A percentile compares a stretch with the other conserved stretches of the same genome.
Evolutionary conservation across 192 early-diverging fungal species (phyloP).

Genomic region (Chytriomyces hyalinus): DNA sequence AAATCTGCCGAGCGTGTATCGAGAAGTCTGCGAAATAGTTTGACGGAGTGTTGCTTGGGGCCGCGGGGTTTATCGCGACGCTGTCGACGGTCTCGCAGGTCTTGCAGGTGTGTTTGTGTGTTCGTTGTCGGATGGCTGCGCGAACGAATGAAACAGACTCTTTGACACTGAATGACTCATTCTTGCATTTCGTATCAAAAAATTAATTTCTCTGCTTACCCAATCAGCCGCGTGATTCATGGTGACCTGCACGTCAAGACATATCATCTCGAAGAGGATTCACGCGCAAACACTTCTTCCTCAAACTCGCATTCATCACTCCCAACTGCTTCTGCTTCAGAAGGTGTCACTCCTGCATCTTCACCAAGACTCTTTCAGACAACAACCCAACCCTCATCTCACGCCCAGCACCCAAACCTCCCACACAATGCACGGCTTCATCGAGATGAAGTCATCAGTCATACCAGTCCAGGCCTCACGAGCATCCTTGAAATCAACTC

Average conservation of each 20-base stretch:
- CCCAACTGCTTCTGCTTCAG: neutral
- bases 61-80: too few species aligned
- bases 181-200: neutral
- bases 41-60: too few species aligned
- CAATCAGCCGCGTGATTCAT: constrained; percentile 26
- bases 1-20: too few species aligned
- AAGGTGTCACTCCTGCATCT: too few species aligned
- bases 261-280: constrained; percentile 24
- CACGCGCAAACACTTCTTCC: neutral
- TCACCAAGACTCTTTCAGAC: neutral
- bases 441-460: constrained; percentile 34
- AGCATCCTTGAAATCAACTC: constrained; percentile 45
- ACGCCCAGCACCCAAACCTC: neutral
- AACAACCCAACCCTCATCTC: neutral
- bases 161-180: neutral
- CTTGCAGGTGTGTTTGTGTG: too few species aligned
- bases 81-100: too few species aligned
- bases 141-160: neutral
- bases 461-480: constrained; percentile 6
- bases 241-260: constrained; percentile 44
- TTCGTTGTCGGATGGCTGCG: too few species aligned
- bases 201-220: too few species aligned
- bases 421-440: neutral
- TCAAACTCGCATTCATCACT: neutral
- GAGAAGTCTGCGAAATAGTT: too few species aligned